Percentiles rank a stretch among this genome's conserved stretches.
Evolutionary conservation across 1,139 yeast genomes (phyloP).

Genomic region (Protomyces pachydermus): DNA sequence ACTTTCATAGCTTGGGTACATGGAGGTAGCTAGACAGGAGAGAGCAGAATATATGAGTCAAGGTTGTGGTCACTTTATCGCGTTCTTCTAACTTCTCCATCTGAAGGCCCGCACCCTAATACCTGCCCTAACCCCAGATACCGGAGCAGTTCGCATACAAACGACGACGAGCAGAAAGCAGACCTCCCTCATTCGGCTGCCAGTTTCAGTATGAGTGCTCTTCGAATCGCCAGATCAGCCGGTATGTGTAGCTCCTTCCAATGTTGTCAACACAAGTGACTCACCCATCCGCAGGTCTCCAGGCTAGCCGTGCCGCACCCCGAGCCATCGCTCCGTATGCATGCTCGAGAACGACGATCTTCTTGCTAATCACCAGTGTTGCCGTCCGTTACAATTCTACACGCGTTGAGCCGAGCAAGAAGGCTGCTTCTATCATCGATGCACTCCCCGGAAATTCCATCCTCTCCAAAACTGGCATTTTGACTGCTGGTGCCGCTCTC

Average conservation of each 20-base stretch:
- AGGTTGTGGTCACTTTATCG: no score
- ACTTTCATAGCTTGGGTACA: constrained; percentile 50
- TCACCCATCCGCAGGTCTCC: background rate
- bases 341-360: background rate
- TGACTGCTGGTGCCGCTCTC: constrained; percentile 94
- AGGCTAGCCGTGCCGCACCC: background rate
- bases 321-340: background rate
- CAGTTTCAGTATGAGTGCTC: background rate
- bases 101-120: no score
- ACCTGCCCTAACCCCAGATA: background rate
- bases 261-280: background rate
- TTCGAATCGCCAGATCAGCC: background rate
- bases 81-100: no score
- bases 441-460: constrained; percentile 89
- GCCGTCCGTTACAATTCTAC: constrained; percentile 35
- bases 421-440: constrained; percentile 83
- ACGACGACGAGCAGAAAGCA: background rate
- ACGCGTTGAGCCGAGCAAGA: constrained; percentile 72
- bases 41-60: no score
- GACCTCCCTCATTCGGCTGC: background rate
- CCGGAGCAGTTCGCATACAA: background rate
- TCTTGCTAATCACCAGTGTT: background rate
- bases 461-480: constrained; percentile 86
- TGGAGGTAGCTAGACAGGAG: background rate
- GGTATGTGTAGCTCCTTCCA: background rate